Conservation (phyloP, 805 yeast species). For the Candida vaughaniae region DNA sequence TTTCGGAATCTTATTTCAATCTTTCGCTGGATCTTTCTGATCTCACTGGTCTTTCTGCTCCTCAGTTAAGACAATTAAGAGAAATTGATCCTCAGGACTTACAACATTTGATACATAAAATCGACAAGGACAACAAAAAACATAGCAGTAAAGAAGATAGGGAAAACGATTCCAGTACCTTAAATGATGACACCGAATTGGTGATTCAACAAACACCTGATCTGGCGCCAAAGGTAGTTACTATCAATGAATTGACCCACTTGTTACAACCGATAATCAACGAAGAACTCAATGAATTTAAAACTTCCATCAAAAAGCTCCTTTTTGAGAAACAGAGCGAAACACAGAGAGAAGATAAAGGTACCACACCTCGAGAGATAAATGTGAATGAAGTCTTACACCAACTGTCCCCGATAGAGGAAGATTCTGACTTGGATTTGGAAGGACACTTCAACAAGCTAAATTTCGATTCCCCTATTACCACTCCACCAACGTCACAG, state of each 20-base stretch:
- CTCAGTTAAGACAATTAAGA: background rate
- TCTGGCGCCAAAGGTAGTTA: conserved; percentile 1
- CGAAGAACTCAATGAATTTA: conserved; percentile 18
- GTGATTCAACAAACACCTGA: conserved; percentile 7
- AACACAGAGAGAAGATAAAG: background rate
- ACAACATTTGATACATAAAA: conserved; percentile 5
- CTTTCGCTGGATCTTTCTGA: conserved; percentile 14
- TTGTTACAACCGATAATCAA: conserved; percentile 17
- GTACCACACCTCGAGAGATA: conserved; percentile 1
- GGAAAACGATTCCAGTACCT: conserved; percentile 1
- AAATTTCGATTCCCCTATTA: conserved; percentile 21
- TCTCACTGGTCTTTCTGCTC: conserved; percentile 2
- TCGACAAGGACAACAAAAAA: conserved; percentile 1
- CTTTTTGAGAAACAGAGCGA: conserved; percentile 3
- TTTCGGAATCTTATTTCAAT: conserved; percentile 31
- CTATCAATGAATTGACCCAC: conserved; percentile 16
- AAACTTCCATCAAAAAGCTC: conserved; percentile 10
- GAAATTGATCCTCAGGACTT: conserved; percentile 6
- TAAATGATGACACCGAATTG: conserved; percentile 13
- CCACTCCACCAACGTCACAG: conserved; percentile 28
- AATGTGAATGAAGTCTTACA: background rate
- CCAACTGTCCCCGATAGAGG: conserved; percentile 5
- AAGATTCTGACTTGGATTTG: conserved; percentile 11
- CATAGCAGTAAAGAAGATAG: background rate
- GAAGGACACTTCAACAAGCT: conserved; percentile 5